A percentile compares a stretch with the other conserved stretches of the same genome.
Evolutionary conservation across 2,329 filamentous ascomycete species (phyloP).

Genomic region (Microcyclospora pomicola): DNA sequence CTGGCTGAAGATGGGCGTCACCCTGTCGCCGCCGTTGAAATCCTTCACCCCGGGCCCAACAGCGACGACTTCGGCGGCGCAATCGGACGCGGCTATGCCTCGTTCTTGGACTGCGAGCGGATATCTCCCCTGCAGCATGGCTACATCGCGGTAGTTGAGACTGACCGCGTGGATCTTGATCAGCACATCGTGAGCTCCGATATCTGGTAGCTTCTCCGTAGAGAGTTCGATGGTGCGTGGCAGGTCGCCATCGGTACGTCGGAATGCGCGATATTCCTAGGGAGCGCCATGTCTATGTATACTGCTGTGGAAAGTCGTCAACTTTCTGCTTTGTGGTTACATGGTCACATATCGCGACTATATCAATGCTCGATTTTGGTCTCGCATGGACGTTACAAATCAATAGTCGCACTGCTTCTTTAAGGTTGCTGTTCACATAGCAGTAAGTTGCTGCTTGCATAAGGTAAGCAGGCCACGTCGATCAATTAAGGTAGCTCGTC

Average conservation of each 20-base stretch:
- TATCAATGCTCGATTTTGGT: too few species aligned
- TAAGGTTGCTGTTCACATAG: too few species aligned
- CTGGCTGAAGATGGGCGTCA: constrained; percentile 21
- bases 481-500: too few species aligned
- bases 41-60: constrained; percentile 1
- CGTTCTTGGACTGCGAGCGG: constrained; percentile 11
- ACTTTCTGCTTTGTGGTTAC: too few species aligned
- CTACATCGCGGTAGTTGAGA: constrained; percentile 32
- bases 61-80: constrained; percentile 2
- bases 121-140: constrained; percentile 16
- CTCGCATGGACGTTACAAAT: too few species aligned
- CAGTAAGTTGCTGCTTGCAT: too few species aligned
- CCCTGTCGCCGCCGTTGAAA: constrained; percentile 3
- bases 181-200: constrained; percentile 27
- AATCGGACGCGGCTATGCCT: constrained; percentile 14
- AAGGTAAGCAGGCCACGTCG: too few species aligned
- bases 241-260: neutral
- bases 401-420: too few species aligned
- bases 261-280: too few species aligned
- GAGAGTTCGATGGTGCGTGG: neutral
- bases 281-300: too few species aligned
- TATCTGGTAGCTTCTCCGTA: neutral
- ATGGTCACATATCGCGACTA: too few species aligned
- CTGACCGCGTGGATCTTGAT: constrained; percentile 35
- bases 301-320: too few species aligned